Conservation (phyloP, 2,329 filamentous ascomycete genomes). For the Apiospora sp. region DNA sequence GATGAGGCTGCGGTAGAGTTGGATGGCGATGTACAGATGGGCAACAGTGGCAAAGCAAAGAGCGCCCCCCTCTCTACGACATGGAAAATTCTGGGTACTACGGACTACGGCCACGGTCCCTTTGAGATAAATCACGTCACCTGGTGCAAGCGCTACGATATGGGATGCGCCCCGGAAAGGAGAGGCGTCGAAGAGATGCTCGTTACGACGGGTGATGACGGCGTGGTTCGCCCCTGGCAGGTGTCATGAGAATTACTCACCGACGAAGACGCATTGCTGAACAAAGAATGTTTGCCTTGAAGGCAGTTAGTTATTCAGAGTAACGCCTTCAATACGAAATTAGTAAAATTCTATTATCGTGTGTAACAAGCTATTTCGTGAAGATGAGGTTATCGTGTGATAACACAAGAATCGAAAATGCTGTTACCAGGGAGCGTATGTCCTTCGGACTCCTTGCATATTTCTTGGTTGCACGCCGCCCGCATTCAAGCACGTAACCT, state of each 20-base stretch:
- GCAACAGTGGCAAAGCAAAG: conserved; percentile 32
- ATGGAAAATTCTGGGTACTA: conserved; percentile 76
- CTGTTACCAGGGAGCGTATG: too few species aligned
- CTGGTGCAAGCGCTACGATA: conserved; percentile 84
- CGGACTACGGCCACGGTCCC: conserved; percentile 82
- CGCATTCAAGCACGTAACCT: not conserved
- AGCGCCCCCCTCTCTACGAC: conserved; percentile 50
- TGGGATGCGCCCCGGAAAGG: conserved; percentile 55
- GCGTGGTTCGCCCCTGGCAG: conserved; percentile 84
- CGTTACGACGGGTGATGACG: conserved; percentile 91
- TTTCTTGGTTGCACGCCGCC: too few species aligned
- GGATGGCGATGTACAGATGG: conserved; percentile 43
- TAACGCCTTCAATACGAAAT: not conserved
- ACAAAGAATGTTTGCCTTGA: not conserved
- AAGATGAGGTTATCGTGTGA: not conserved
- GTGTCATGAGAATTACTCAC: conserved; percentile 41
- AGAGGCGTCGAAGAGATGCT: conserved; percentile 79
- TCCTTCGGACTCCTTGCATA: too few species aligned
- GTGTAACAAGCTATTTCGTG: not conserved
- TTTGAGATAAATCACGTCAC: conserved; percentile 93
- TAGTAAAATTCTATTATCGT: not conserved
- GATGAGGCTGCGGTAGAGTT: conserved; percentile 41
- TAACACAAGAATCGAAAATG: too few species aligned
- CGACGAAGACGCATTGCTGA: not conserved
- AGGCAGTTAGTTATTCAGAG: not conserved